These are phyloP conservation scores for Phytophthora litchii DNA, from an alignment of 352 stramenopile genomes.

Conservation along the genomic window DNA sequence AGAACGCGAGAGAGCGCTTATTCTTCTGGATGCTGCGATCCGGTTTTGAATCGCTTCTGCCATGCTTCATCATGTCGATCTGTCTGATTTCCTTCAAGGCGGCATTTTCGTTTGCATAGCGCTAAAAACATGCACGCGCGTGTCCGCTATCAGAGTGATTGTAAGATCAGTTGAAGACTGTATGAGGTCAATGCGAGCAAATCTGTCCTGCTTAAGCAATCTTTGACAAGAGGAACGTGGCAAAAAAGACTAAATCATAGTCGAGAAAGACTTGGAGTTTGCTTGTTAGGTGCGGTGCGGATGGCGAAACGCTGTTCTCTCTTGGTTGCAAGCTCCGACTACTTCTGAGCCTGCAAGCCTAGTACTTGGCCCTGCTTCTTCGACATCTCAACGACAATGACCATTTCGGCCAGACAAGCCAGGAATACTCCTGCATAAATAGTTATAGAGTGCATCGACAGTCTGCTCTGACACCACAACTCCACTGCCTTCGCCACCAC, in stretches of 20 bases:
- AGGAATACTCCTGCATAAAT: slow-evolving; percentile 27
- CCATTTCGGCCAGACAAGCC: slow-evolving; percentile 19
- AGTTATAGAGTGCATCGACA: slow-evolving; percentile 11
- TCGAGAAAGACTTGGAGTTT: background rate
- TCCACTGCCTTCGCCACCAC: background rate
- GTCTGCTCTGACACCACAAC: background rate
- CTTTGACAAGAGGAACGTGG: background rate
- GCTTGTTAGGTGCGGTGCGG: background rate
- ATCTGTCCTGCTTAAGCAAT: background rate
- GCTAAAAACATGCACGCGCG: slow-evolving; percentile 24
- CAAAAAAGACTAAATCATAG: background rate
- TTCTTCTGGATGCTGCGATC: slow-evolving; percentile 20
- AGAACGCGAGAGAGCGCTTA: slow-evolving; percentile 32
- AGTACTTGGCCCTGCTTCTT: slow-evolving; percentile 9
- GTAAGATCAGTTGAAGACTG: slow-evolving; percentile 27
- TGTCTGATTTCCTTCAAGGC: background rate
- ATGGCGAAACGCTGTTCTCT: slow-evolving; percentile 27
- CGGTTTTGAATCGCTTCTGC: slow-evolving; percentile 2
- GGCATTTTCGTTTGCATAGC: slow-evolving; percentile 12
- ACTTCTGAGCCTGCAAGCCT: slow-evolving; percentile 3
- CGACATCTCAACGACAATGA: slow-evolving; percentile 17
- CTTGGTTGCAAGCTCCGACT: slow-evolving; percentile 23
- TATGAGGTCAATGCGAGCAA: background rate
- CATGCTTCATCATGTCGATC: slow-evolving; percentile 1
- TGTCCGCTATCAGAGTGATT: slow-evolving; percentile 23